phyloP scores from a whole-genome alignment of 257 asterid species.

The Cynanchum wilfordii region DNA sequence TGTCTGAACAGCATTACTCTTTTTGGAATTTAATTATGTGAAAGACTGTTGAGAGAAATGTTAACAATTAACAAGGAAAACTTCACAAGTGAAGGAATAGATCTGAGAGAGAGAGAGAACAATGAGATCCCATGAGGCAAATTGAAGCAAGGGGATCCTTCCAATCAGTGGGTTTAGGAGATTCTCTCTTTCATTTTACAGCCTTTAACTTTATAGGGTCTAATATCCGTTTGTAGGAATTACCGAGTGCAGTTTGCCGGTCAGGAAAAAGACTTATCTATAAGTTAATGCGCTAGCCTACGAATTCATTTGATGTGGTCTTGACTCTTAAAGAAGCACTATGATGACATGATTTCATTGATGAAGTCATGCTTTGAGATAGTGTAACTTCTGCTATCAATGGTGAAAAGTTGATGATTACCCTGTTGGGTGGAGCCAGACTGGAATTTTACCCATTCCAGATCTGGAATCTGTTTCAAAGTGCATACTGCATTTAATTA shows the following conservation, averaged over 20 bases:
- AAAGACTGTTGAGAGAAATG: neutral
- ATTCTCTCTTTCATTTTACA: neutral
- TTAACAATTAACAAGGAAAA: neutral
- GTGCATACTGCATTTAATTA: neutral
- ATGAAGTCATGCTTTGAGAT: neutral
- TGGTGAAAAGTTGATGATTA: neutral
- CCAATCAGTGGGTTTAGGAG: neutral
- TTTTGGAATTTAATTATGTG: neutral
- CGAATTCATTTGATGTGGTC: neutral
- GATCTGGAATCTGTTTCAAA: neutral
- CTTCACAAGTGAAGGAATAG: neutral
- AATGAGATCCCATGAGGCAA: neutral
- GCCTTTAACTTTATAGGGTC: neutral
- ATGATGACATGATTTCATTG: neutral
- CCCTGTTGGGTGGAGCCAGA: neutral
- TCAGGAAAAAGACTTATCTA: neutral
- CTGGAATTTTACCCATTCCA: neutral
- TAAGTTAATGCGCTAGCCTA: neutral
- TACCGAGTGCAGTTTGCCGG: neutral
- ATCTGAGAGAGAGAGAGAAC: neutral
- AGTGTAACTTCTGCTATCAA: neutral
- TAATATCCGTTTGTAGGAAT: no score
- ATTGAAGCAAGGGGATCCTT: constrained; percentile 17
- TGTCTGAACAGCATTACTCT: neutral
- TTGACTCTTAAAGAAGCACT: neutral